Percentiles rank a stretch among this genome's conserved stretches.
Evolutionary conservation across 2,329 filamentous ascomycete species (phyloP).

Genomic region (Colletotrichum acutatum): DNA sequence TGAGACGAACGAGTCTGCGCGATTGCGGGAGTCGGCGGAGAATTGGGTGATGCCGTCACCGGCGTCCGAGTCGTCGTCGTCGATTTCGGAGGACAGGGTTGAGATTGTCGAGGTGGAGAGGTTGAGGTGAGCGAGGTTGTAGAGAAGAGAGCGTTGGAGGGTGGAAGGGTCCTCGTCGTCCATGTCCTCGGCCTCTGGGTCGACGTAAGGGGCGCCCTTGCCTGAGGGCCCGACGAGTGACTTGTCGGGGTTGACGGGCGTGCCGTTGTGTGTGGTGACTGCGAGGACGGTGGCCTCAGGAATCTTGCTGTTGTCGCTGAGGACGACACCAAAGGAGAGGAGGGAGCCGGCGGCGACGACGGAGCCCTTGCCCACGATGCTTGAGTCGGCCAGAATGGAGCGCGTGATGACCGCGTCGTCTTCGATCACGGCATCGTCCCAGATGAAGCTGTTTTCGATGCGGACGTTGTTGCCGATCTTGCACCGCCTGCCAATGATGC

Average conservation of each 20-base stretch:
- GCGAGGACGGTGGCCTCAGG: slow-evolving; percentile 45
- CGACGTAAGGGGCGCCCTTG: slow-evolving; percentile 60
- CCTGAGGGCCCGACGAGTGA: slow-evolving; percentile 60
- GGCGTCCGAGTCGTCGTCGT: slow-evolving; percentile 73
- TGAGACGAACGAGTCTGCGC: slow-evolving; percentile 78
- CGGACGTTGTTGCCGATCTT: slow-evolving; percentile 86
- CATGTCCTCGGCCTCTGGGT: slow-evolving; percentile 61
- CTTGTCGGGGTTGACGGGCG: slow-evolving; percentile 52
- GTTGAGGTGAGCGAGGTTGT: slow-evolving; percentile 63
- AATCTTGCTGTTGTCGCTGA: slow-evolving; percentile 70
- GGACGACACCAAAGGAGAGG: slow-evolving; percentile 80
- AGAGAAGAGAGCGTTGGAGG: slow-evolving; percentile 67
- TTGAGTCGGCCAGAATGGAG: slow-evolving; percentile 81
- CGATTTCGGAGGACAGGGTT: slow-evolving; percentile 71
- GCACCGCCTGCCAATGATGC: slow-evolving; percentile 85
- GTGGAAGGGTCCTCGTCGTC: slow-evolving; percentile 60
- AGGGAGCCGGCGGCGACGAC: slow-evolving; percentile 78
- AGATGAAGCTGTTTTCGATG: slow-evolving; percentile 85
- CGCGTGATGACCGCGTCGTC: slow-evolving; percentile 77
- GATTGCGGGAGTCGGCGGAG: slow-evolving; percentile 68
- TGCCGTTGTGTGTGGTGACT: slow-evolving; percentile 51
- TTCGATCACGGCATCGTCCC: slow-evolving; percentile 83
- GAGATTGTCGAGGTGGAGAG: slow-evolving; percentile 67
- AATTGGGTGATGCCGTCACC: slow-evolving; percentile 67
- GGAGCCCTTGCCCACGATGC: slow-evolving; percentile 76